A percentile compares a stretch with the other conserved stretches of the same genome.
Evolutionary conservation across 163 green algal genomes (phyloP).

Genomic region (Chloromonas sp.): DNA sequence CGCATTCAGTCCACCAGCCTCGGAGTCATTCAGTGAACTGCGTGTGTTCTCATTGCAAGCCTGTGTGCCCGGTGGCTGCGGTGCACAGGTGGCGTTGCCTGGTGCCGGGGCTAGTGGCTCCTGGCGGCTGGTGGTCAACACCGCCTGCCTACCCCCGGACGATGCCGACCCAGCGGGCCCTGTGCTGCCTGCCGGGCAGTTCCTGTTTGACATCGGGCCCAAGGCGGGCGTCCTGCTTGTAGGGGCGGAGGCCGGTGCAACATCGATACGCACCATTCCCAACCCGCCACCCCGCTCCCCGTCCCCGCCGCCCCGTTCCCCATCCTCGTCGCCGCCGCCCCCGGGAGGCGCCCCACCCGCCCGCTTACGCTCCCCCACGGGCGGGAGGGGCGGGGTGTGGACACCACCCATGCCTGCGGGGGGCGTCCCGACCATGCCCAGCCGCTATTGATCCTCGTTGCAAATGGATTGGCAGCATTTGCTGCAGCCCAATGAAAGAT

Average conservation of each 20-base stretch:
- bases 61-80: no score
- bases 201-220: not conserved
- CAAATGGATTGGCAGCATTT: no score
- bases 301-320: no score
- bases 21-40: no score
- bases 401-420: not conserved
- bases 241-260: not conserved
- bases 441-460: not conserved
- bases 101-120: not conserved
- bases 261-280: not conserved
- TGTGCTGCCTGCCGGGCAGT: not conserved
- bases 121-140: conserved; percentile 1
- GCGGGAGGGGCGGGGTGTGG: not conserved
- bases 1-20: no score
- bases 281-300: not conserved
- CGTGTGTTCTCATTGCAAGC: no score
- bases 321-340: no score
- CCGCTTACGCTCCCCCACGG: not conserved
- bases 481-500: no score
- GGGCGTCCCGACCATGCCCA: not conserved
- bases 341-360: no score
- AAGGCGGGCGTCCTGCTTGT: not conserved
- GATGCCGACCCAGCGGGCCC: not conserved
- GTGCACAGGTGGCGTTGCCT: not conserved
- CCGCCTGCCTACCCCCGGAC: not conserved